Base-by-base conservation (phyloP, 2,329 filamentous ascomycete genomes). In the Fusarium sp. region DNA sequence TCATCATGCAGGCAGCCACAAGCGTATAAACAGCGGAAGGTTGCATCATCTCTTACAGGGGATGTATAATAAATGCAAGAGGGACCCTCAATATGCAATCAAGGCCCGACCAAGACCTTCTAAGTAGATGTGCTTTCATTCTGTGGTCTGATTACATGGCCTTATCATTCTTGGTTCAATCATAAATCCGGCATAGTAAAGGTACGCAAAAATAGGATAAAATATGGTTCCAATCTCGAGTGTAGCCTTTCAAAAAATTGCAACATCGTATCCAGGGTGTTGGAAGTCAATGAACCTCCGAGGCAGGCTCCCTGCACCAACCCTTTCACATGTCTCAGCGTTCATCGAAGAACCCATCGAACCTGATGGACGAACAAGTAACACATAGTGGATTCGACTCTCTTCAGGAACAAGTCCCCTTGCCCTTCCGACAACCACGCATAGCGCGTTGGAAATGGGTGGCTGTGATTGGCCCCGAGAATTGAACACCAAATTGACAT, bases 361-460 rank as follows among this genome's bases (percentile, higher is more conserved):
- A 2, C 13, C 18, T 5, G n/a, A 29, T 15, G 36, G 52, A 6
- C 52, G 35, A 7, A 66, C 29, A 20, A 66, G n/a, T 12, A 67
- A 22, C 9, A 67, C 31, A 17, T 49, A 67, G 7, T 67, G 59
- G 11, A 20, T 25, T 5, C 27, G 46, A 7, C 29, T 41, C 4
- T 25, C 45, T 3, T 18, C 20, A 4, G 22, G 20, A 6, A 14
- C 15, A 15, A n/a, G 18, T 15, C 59, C 52, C 11, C 47, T 67
- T 5, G 36, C n/a, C 5, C 11, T 67, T 7, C 60, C 64, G 27
- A 67, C 20, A 5, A 67, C 25, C n/a, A 67, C 52, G 18, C 52
- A 62, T 4, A 62, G 10, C 7, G 52, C 29, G 18, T 33, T 36
- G 4, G 50, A 41, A 4, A 41, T 41, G 5, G 50, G 25, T 18